Evolutionary conservation across 2,329 filamentous ascomycete genomes (phyloP).

Genomic region (Clarireedia sp.): DNA sequence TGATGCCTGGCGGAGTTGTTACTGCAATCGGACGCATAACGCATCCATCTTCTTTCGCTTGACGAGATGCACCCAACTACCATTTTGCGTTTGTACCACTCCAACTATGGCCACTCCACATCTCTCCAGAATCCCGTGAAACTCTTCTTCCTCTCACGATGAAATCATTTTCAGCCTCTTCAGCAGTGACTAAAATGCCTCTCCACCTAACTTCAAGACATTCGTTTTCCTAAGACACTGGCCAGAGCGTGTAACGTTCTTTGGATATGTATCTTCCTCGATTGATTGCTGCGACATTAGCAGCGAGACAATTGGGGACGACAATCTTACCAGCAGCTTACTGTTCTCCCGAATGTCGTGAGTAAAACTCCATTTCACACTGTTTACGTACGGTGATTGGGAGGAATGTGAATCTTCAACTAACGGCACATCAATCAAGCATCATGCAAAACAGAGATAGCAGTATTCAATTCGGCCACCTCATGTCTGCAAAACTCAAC

Average conservation of each 20-base stretch:
- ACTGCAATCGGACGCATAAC: background rate
- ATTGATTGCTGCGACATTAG: conserved; percentile 15
- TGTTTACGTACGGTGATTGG: background rate
- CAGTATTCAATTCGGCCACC: conserved; percentile 12
- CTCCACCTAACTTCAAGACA: conserved; percentile 7
- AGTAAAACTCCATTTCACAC: conserved; percentile 7
- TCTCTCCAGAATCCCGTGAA: background rate
- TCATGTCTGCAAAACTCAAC: conserved; percentile 19
- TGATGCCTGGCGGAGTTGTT: background rate
- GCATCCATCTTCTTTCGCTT: background rate
- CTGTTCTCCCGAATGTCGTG: conserved; percentile 24
- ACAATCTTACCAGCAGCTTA: conserved; percentile 15
- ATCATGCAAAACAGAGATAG: conserved; percentile 17
- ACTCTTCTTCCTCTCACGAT: background rate
- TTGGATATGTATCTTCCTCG: conserved; percentile 19
- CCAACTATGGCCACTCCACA: background rate
- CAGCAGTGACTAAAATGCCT: conserved; percentile 17
- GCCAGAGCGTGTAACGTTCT: conserved; percentile 6
- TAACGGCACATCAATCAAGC: conserved; percentile 10
- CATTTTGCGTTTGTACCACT: background rate
- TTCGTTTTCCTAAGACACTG: conserved; percentile 15
- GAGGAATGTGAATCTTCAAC: background rate
- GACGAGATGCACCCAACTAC: background rate
- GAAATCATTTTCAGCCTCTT: conserved; percentile 15
- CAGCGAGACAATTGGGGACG: conserved; percentile 12